A percentile compares a stretch with the other conserved stretches of the same genome.
Conservation (phyloP, 1,284 basidiomycete species). For the Tilletia horrida region DNA sequence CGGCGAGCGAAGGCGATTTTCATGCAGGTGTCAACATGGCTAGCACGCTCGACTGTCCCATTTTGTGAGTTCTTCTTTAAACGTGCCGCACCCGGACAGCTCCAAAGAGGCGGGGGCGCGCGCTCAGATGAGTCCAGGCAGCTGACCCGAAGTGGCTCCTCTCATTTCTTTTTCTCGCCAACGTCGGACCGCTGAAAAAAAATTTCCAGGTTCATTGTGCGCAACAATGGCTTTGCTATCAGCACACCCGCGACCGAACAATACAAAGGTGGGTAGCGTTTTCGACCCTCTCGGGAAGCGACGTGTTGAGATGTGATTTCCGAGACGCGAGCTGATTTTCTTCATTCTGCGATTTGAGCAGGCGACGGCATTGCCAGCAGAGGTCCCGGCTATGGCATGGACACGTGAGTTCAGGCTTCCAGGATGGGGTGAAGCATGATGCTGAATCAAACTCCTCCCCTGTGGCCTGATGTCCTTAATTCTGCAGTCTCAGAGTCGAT, state of each 20-base stretch:
- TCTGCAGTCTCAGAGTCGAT: conserved; percentile 64
- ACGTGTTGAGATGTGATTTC: no score
- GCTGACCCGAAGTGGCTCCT: no score
- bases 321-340: no score
- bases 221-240: conserved; percentile 89
- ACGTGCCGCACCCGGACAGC: no score
- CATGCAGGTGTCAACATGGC: conserved; percentile 60
- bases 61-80: conserved; percentile 47
- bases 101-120: no score
- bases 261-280: conserved; percentile 58
- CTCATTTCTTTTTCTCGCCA: no score
- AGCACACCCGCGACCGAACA: conserved; percentile 87
- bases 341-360: no score
- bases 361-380: conserved; percentile 62
- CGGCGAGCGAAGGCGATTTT: conserved; percentile 62
- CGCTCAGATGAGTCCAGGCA: no score
- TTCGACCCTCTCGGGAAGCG: no score
- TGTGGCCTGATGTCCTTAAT: neutral
- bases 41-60: conserved; percentile 40
- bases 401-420: conserved; percentile 28
- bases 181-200: no score
- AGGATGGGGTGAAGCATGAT: no score
- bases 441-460: no score
- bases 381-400: conserved; percentile 86
- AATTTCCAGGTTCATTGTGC: conserved; percentile 59